Percentiles rank a stretch among this genome's conserved stretches.
phyloP scores from a whole-genome alignment of 2,329 filamentous ascomycete genomes.

The Blastomyces silverae region DNA sequence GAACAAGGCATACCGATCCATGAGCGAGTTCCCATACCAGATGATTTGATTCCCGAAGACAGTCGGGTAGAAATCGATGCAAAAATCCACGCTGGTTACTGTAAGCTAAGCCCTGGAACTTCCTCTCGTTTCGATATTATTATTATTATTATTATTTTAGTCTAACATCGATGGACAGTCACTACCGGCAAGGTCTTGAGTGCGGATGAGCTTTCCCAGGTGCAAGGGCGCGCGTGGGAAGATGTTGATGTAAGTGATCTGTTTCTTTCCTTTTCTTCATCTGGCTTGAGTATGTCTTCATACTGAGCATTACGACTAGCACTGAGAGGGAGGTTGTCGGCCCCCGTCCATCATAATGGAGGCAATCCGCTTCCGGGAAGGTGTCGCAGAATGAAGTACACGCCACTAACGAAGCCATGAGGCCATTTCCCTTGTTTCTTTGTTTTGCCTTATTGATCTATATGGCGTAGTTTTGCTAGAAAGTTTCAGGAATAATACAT shows the following conservation, averaged over 20 bases:
- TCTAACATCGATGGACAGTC: conserved; percentile 78
- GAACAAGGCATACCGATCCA: conserved; percentile 61
- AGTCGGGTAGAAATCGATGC: conserved; percentile 98
- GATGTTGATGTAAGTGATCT: conserved; percentile 38
- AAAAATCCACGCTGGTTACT: conserved; percentile 85
- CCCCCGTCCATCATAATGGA: neutral
- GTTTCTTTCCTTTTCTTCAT: neutral
- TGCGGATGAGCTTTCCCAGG: conserved; percentile 68
- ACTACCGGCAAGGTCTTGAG: conserved; percentile 83
- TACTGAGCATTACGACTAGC: conserved; percentile 10
- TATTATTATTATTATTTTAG: conserved; percentile 30
- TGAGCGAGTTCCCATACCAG: conserved; percentile 85
- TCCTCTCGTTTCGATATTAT: neutral
- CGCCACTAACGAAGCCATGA: neutral
- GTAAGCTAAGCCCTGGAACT: conserved; percentile 14
- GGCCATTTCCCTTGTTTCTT: neutral
- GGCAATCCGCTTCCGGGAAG: neutral
- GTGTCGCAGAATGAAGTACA: neutral
- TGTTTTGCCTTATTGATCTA: neutral
- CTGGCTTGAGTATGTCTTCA: neutral
- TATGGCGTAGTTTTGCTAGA: neutral
- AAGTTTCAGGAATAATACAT: neutral
- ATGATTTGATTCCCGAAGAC: conserved; percentile 88
- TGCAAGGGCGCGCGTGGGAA: conserved; percentile 83
- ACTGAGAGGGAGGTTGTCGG: conserved; percentile 12